Evolutionary conservation across 495 filamentous ascomycete species (phyloP).

Genomic region (Oidiodendron maius): DNA sequence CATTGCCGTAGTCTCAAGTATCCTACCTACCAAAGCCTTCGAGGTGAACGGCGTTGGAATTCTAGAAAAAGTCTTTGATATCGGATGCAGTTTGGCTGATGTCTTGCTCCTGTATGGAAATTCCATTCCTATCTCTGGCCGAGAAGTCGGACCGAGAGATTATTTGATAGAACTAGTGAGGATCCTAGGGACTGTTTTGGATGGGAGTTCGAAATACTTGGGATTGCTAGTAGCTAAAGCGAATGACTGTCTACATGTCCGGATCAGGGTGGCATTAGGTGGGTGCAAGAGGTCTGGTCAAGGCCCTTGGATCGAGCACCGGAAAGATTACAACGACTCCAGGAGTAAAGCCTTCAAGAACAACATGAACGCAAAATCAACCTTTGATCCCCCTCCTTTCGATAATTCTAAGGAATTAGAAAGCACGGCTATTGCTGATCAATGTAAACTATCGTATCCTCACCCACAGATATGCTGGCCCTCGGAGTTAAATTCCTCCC

Average conservation of each 20-base stretch:
- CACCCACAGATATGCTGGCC: too few relatives aligned
- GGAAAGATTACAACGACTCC: too few relatives aligned
- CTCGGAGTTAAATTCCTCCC: too few relatives aligned
- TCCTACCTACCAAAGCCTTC: constrained; percentile 9
- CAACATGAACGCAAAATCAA: too few relatives aligned
- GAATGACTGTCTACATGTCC: constrained; percentile 4
- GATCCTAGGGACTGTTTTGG: not conserved
- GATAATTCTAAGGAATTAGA: too few relatives aligned
- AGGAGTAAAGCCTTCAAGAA: too few relatives aligned
- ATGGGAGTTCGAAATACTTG: constrained; percentile 4
- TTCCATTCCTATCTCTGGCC: not conserved
- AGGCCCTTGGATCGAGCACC: too few relatives aligned
- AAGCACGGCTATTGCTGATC: too few relatives aligned
- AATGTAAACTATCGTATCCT: too few relatives aligned
- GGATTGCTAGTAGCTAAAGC: constrained; percentile 2
- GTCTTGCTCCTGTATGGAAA: not conserved
- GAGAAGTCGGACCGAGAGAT: constrained; percentile 11
- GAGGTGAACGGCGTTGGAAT: constrained; percentile 15
- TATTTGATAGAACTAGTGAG: constrained; percentile 12
- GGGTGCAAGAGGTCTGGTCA: too few relatives aligned
- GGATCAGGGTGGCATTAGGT: too few relatives aligned
- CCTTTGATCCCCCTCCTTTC: too few relatives aligned
- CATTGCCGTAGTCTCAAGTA: constrained; percentile 2
- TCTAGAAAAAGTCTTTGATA: constrained; percentile 15
- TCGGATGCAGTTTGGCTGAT: constrained; percentile 15